Evolutionary conservation across 768 basidiomycete genomes (phyloP).

Genomic region (Clavulina sp.): DNA sequence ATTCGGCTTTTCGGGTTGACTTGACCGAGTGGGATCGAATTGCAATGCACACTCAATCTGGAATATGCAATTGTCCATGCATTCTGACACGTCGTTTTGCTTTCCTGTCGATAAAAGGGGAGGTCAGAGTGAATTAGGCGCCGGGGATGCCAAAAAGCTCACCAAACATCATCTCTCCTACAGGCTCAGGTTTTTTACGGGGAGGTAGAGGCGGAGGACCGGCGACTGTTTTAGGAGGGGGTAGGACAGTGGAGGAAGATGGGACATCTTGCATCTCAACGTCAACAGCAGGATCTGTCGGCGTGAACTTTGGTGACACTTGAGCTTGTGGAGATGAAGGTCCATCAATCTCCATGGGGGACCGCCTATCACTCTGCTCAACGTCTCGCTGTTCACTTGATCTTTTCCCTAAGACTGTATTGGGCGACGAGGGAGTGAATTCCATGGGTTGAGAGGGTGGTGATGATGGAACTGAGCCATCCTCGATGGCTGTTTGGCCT

Average conservation of each 20-base stretch:
- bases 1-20: conserved; percentile 21
- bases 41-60: conserved; percentile 89
- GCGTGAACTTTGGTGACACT: no score
- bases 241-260: not conserved
- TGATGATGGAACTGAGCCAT: not conserved
- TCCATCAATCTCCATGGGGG: not conserved
- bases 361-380: not conserved
- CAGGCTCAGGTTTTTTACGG: conserved; percentile 27
- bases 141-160: conserved; percentile 13
- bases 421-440: not conserved
- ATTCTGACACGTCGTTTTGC: conserved; percentile 96
- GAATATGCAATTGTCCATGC: conserved; percentile 99
- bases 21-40: conserved; percentile 27
- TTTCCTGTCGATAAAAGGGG: conserved; percentile 36
- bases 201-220: conserved; percentile 39
- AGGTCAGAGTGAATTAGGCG: conserved; percentile 1
- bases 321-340: not conserved
- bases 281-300: not conserved
- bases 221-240: not conserved
- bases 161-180: conserved; percentile 88
- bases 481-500: conserved; percentile 15
- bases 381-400: not conserved
- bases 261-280: not conserved
- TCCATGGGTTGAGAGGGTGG: not conserved
- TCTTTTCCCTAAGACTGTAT: not conserved